Conservation (phyloP, 2,329 filamentous ascomycete genomes). For the Exserohilum rostratum region DNA sequence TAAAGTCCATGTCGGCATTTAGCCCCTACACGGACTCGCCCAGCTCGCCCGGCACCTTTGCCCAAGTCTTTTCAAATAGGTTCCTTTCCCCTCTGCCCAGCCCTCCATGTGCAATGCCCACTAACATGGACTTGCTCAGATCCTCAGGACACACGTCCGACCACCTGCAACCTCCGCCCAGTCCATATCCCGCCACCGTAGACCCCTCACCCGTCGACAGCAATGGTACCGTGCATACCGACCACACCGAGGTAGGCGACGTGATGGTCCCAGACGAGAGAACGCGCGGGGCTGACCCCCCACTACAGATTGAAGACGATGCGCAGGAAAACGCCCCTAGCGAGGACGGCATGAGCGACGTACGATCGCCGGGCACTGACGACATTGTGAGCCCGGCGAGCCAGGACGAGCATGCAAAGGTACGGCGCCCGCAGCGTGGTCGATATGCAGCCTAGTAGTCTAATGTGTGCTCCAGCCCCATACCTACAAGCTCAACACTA, state of each 20-base stretch:
- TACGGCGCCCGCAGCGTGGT: slow-evolving; percentile 17
- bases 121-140: slow-evolving; percentile 46
- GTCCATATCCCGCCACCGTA: slow-evolving; percentile 67
- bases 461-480: slow-evolving; percentile 38
- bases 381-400: slow-evolving; percentile 45
- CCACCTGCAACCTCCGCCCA: slow-evolving; percentile 55
- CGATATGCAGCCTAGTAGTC: slow-evolving; percentile 1
- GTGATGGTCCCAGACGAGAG: background rate
- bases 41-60: slow-evolving; percentile 55
- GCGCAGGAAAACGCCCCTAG: slow-evolving; percentile 63
- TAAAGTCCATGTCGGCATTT: slow-evolving; percentile 52
- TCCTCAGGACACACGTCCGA: slow-evolving; percentile 53
- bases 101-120: slow-evolving; percentile 10
- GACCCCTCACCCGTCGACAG: slow-evolving; percentile 86
- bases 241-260: slow-evolving; percentile 68
- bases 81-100: slow-evolving; percentile 34
- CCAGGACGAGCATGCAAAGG: slow-evolving; percentile 40
- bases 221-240: slow-evolving; percentile 80
- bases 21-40: slow-evolving; percentile 60
- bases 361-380: slow-evolving; percentile 46
- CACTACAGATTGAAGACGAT: slow-evolving; percentile 72
- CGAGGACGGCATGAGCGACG: slow-evolving; percentile 47
- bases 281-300: slow-evolving; percentile 30
- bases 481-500: slow-evolving; percentile 55
- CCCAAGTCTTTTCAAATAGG: slow-evolving; percentile 50